A percentile compares a stretch with the other conserved stretches of the same genome.
Conservation (phyloP, 345 rosid genomes). For the Toxicodendron radicans region DNA sequence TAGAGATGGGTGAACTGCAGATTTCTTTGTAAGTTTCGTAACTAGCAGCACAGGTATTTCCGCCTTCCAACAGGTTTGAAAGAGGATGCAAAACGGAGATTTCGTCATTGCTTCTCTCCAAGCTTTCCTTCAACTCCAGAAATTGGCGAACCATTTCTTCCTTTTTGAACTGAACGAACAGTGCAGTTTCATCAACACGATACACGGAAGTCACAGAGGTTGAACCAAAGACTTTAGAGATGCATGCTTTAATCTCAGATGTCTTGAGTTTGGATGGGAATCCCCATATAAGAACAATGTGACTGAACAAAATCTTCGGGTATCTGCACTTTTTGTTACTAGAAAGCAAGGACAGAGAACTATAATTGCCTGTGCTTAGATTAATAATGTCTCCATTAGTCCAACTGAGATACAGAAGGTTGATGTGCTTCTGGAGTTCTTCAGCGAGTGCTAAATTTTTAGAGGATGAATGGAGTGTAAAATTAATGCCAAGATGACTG, state of each 20-base stretch:
- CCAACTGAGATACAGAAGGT: slow-evolving; percentile 88
- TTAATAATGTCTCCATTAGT: slow-evolving; percentile 62
- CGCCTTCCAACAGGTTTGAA: slow-evolving; percentile 72
- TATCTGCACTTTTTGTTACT: slow-evolving; percentile 21
- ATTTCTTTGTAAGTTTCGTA: slow-evolving; percentile 85
- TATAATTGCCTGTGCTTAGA: slow-evolving; percentile 52
- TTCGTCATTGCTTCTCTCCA: slow-evolving; percentile 56
- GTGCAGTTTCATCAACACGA: slow-evolving; percentile 69
- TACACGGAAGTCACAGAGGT: slow-evolving; percentile 55
- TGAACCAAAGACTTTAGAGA: slow-evolving; percentile 63
- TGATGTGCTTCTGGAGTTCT: slow-evolving; percentile 62
- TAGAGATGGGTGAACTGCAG: slow-evolving; percentile 68
- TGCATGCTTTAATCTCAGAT: slow-evolving; percentile 64
- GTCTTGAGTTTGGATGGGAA: slow-evolving; percentile 64
- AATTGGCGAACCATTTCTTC: slow-evolving; percentile 55
- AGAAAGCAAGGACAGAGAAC: slow-evolving; percentile 34
- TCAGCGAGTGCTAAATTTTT: slow-evolving; percentile 48
- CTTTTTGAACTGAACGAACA: slow-evolving; percentile 73
- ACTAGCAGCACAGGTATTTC: slow-evolving; percentile 66
- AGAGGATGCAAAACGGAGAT: slow-evolving; percentile 72
- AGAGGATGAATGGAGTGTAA: slow-evolving; percentile 40
- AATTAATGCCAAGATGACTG: slow-evolving; percentile 70
- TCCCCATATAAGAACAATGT: slow-evolving; percentile 72
- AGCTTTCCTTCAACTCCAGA: slow-evolving; percentile 59
- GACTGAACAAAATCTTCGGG: slow-evolving; percentile 45